Conservation (phyloP, 768 basidiomycete genomes). For the Serpula lacrymans region DNA sequence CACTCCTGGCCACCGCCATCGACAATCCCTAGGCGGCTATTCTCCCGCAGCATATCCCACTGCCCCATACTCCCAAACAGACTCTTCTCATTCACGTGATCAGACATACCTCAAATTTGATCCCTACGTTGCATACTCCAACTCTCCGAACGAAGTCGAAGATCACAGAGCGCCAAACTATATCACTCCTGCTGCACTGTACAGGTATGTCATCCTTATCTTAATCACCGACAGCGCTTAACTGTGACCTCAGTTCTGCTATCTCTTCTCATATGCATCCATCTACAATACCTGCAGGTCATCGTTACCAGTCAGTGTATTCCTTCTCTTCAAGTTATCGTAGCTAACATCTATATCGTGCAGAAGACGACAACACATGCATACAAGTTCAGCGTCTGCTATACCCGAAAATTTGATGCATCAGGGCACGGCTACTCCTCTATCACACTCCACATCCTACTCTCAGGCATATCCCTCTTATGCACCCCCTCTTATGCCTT, state of each 20-base stretch:
- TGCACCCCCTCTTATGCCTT: background rate
- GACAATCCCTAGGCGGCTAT: constrained; percentile 4
- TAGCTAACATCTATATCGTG: background rate
- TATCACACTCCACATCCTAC: constrained; percentile 1
- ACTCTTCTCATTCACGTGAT: constrained; percentile 12
- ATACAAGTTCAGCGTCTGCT: constrained; percentile 11
- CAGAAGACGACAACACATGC: constrained; percentile 5
- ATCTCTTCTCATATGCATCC: constrained; percentile 46
- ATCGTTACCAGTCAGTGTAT: constrained; percentile 18
- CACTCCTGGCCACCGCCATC: constrained; percentile 9
- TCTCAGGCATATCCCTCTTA: constrained; percentile 1
- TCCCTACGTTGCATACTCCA: constrained; percentile 46
- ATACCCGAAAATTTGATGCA: constrained; percentile 2
- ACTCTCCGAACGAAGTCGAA: constrained; percentile 9
- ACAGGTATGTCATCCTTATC: constrained; percentile 42
- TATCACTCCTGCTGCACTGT: constrained; percentile 41
- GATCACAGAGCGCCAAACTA: constrained; percentile 12
- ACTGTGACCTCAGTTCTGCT: constrained; percentile 51
- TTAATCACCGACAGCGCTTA: constrained; percentile 2
- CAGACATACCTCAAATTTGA: constrained; percentile 35
- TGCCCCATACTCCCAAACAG: constrained; percentile 16
- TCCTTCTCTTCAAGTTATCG: background rate
- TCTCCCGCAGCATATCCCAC: constrained; percentile 5
- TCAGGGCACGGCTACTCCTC: constrained; percentile 6
- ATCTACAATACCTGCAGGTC: constrained; percentile 6